Base-by-base conservation (phyloP, 768 basidiomycete species). In the Daedaleopsis sinensis region DNA sequence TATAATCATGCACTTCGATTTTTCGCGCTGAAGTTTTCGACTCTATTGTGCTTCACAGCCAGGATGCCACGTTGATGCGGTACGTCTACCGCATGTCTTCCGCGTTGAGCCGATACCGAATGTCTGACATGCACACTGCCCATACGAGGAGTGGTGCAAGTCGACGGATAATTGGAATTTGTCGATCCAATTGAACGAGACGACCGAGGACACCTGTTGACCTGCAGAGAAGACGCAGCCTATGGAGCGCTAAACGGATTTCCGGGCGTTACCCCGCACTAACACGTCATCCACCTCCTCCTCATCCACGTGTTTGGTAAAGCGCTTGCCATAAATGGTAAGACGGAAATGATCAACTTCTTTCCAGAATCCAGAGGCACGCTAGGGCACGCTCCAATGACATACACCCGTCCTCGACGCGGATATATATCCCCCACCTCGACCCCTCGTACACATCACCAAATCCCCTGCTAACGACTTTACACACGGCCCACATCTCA, bases 21-120 rank as follows among this genome's bases (percentile, higher is more conserved):
- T 3, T 3, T 16, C 16, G 16, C 13, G 51, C 7, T 52, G 36
- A 32, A 16, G 36, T 9, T 32, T 18, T 19, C 39, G 12, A 21
- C 9, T 16, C 7, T 39, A 21, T 23, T 7, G 21, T 13, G n/a
- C 46, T 1, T 4, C 19, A 21, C n/a, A 23, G 46, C 10, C 46
- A n/a, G 46, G n/a, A 49, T 21, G 19, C 19, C 47, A 43, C 38
- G 57, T 49, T 8, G 49, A 11, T 27, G 5, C 24, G 39, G 57
- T 43, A 52, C 49, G 57, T 51, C 37, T 51, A 24, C n/a, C 49
- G 49, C 57, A 51, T 58, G 57, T 51, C 21, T 24, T 9, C 47
- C 4, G 27, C 77, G 78, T 52, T 81, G 80, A 63, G 63, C 71
- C 1, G 80, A 82, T 60, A 79, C 42, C 16, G 62, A 46, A 21